Conservation (phyloP, 768 basidiomycete genomes). For the Kwoniella sp. region DNA sequence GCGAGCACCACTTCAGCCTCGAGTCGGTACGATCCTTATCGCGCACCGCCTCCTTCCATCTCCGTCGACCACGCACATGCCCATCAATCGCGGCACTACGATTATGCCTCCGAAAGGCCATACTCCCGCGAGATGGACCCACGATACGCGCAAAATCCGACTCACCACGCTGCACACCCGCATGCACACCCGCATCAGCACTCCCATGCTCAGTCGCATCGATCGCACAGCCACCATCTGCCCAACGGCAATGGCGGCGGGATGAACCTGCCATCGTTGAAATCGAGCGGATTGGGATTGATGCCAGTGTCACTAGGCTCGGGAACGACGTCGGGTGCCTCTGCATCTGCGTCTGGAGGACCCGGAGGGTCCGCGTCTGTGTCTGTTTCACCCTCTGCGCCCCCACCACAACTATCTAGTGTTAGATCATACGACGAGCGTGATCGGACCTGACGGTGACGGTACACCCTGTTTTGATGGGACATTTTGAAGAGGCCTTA, state of each 20-base stretch:
- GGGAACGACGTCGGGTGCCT: neutral
- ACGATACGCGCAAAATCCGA: neutral
- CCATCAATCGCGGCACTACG: constrained; percentile 1
- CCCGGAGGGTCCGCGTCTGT: neutral
- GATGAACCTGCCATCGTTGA: constrained; percentile 6
- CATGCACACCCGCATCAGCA: constrained; percentile 12
- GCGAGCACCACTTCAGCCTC: neutral
- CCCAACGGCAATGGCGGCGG: constrained; percentile 2
- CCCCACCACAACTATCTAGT: neutral
- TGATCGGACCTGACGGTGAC: neutral
- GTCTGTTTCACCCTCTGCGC: neutral
- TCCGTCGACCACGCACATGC: neutral
- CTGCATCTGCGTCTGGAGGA: no score
- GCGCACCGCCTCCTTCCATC: neutral
- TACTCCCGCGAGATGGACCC: constrained; percentile 5
- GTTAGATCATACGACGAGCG: neutral
- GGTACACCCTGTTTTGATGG: neutral
- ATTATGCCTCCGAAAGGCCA: constrained; percentile 7
- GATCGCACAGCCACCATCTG: neutral
- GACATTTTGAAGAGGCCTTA: neutral
- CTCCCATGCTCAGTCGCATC: neutral
- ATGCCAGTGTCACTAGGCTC: constrained; percentile 2
- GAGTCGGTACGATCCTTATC: constrained; percentile 1
- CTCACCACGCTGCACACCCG: neutral
- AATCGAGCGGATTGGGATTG: constrained; percentile 2